A percentile compares a stretch with the other conserved stretches of the same genome.
phyloP scores from a whole-genome alignment of 306 rosid genomes.

The Lotus japonicus region DNA sequence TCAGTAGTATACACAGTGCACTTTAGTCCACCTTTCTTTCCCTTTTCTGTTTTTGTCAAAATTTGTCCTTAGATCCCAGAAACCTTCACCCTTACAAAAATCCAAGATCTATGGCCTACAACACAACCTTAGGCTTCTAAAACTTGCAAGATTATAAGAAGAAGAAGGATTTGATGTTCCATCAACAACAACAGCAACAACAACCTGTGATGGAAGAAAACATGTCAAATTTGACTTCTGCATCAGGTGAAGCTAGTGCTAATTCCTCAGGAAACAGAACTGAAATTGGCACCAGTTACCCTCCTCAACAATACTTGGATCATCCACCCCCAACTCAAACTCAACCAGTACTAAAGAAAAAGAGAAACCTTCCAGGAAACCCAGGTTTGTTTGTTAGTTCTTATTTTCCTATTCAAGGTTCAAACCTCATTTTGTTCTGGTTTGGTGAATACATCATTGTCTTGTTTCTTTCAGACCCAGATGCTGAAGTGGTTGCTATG shows the following conservation, averaged over 20 bases:
- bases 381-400: slow-evolving; percentile 41
- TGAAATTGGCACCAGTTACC: slow-evolving; percentile 43
- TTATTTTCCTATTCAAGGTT: background rate
- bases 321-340: slow-evolving; percentile 36
- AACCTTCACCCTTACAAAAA: slow-evolving; percentile 19
- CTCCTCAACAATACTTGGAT: slow-evolving; percentile 42
- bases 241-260: slow-evolving; percentile 87
- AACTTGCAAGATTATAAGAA: slow-evolving; percentile 20
- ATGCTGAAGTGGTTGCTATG: slow-evolving; percentile 80
- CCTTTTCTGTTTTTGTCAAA: slow-evolving; percentile 16
- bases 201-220: slow-evolving; percentile 62
- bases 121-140: slow-evolving; percentile 17
- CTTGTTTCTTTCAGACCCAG: slow-evolving; percentile 60
- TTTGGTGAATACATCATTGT: background rate
- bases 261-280: slow-evolving; percentile 77
- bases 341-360: slow-evolving; percentile 60
- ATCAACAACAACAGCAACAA: slow-evolving; percentile 33
- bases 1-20: too few species aligned
- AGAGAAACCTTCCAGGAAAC: slow-evolving; percentile 95
- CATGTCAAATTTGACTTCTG: slow-evolving; percentile 88
- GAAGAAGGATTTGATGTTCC: slow-evolving; percentile 55
- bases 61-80: slow-evolving; percentile 38
- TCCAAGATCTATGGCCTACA: slow-evolving; percentile 45
- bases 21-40: background rate
- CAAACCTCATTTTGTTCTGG: background rate